Percentiles rank a stretch among this genome's conserved stretches.
phyloP scores from a whole-genome alignment of 495 filamentous ascomycete genomes.

The Entonaema liquescens region DNA sequence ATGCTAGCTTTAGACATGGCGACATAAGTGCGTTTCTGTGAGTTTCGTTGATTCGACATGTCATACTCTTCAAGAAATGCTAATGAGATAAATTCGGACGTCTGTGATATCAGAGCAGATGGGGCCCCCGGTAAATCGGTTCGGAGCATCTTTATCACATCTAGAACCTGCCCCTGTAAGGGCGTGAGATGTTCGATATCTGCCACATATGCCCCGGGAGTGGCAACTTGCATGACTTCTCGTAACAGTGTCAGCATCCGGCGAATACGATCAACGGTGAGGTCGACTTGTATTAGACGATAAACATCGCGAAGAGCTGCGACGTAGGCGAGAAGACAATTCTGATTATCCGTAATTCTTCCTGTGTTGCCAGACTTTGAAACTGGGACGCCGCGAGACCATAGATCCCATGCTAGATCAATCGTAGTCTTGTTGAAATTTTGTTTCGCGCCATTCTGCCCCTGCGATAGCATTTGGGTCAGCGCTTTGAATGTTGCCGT shows the following conservation, averaged over 20 bases:
- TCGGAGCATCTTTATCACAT: constrained; percentile 75
- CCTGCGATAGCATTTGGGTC: constrained; percentile 69
- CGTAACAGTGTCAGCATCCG: constrained; percentile 69
- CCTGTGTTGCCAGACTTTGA: constrained; percentile 53
- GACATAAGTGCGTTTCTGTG: constrained; percentile 75
- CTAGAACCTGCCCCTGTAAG: constrained; percentile 77
- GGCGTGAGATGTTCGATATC: constrained; percentile 86
- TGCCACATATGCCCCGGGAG: constrained; percentile 76
- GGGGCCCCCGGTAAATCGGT: constrained; percentile 73
- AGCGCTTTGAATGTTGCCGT: constrained; percentile 75
- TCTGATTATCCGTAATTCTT: constrained; percentile 71
- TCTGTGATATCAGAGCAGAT: constrained; percentile 69
- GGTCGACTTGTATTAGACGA: constrained; percentile 71
- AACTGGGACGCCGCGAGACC: constrained; percentile 70
- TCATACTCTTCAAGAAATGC: constrained; percentile 61
- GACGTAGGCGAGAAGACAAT: constrained; percentile 80
- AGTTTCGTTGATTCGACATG: constrained; percentile 42
- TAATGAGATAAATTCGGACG: constrained; percentile 74
- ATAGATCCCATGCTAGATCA: constrained; percentile 74
- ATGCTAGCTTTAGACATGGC: constrained; percentile 85
- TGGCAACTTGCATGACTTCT: constrained; percentile 64
- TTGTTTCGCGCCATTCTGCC: constrained; percentile 54
- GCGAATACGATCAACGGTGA: constrained; percentile 68
- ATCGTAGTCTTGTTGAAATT: constrained; percentile 66
- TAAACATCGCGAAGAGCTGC: constrained; percentile 80